Evolutionary conservation across 2,329 filamentous ascomycete species (phyloP), one percentile per base, ranked within the genome.

Genomic region (Elsinoe australis): DNA sequence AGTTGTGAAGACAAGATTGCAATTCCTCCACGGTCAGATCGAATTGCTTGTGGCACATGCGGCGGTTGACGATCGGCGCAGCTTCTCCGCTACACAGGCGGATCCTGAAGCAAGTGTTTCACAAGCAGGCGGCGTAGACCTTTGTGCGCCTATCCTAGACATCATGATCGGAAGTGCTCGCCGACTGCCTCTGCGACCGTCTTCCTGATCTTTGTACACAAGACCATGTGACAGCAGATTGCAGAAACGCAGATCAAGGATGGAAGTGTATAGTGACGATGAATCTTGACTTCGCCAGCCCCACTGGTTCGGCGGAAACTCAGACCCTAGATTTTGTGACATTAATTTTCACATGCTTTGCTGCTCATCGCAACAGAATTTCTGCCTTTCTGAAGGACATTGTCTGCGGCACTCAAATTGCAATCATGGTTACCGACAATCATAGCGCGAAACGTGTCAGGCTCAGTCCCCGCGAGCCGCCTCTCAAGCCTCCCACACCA

Each of bases 1-100:
- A n/a, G n/a, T n/a, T n/a, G n/a, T n/a, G n/a, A 44, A 32, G n/a
- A 12, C 19, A 26, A 44, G 15, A 21, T 2, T n/a, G 28, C 6
- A 17, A 26, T 28, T 18, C 21, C 17, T 21, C n/a, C 4, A 15
- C 26, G 5, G n/a, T 44, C 32, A 44, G 39, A 24, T 44, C 24
- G 15, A 29, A 12, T 15, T 44, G 39, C 31, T 26, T 44, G 39
- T 29, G 39, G 39, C 39, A 44, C 39, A 44, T 22, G 22, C 39
- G 39, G 39, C 39, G 39, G 39, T 44, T 44, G 39, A 29, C 26
- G 39, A 44, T 44, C 39, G 39, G 39, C 24, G 22, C 24, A 44
- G 22, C 39, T 19, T 44, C 39, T 44, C 39, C 39, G 39, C 39
- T 31, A 26, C 15, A 24, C 22, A 29, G 6, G 19, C 12, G 26